These are phyloP conservation scores for Odonthalia washingtoniensis DNA, from an alignment of 31 red algal genomes.

Conservation along the genomic window DNA sequence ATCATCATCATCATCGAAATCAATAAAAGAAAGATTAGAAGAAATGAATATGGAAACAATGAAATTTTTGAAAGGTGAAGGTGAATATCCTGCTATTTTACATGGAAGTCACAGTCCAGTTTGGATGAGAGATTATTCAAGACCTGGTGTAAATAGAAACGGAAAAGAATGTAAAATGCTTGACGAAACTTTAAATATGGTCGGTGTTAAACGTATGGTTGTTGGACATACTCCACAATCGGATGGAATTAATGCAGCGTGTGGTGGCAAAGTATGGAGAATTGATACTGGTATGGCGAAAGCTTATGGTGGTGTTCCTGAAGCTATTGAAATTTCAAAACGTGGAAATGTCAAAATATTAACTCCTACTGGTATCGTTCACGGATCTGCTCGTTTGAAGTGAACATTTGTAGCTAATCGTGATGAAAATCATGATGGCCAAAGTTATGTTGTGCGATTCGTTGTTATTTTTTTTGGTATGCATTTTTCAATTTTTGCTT, in stretches of 20 bases:
- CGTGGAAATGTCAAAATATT: slow-evolving; percentile 57
- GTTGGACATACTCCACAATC: slow-evolving; percentile 95
- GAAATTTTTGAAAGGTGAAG: slow-evolving; percentile 70
- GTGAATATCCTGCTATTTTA: slow-evolving; percentile 69
- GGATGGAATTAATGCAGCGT: slow-evolving; percentile 87
- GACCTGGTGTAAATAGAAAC: not conserved
- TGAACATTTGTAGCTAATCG: no score
- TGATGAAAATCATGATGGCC: no score
- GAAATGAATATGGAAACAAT: slow-evolving; percentile 55
- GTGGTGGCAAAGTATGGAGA: slow-evolving; percentile 91
- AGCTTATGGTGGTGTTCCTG: slow-evolving; percentile 86
- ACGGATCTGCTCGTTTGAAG: slow-evolving; percentile 57
- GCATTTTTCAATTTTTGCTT: no score
- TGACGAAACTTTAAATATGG: slow-evolving; percentile 69
- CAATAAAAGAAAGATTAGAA: slow-evolving; percentile 36
- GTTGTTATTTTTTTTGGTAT: no score
- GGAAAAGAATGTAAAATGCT: slow-evolving; percentile 71
- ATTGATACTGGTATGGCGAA: slow-evolving; percentile 95
- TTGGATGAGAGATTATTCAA: slow-evolving; percentile 93
- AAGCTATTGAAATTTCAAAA: slow-evolving; percentile 84
- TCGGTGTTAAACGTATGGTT: slow-evolving; percentile 86
- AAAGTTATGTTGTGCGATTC: no score
- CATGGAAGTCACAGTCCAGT: slow-evolving; percentile 81
- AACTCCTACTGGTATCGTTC: slow-evolving; percentile 53
- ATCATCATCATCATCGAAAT: slow-evolving; percentile 15